Evolutionary conservation across 768 basidiomycete species (phyloP), one percentile per base, ranked within the genome.

Genomic region (Phylloporus sp.): DNA sequence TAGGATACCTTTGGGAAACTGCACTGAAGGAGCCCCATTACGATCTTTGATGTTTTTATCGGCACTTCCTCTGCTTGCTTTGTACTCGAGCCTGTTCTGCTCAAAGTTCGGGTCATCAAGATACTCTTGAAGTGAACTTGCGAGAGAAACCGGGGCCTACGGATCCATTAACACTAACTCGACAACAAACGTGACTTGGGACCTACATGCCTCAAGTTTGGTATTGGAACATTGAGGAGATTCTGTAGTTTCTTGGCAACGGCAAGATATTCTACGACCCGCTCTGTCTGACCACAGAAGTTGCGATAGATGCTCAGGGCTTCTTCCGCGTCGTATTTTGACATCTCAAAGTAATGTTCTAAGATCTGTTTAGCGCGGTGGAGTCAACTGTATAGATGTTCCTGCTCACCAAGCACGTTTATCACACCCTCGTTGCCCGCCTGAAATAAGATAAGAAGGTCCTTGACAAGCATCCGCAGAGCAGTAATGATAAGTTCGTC

Each of bases 291-390:
- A 45, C 80, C 84, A 72, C 95, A 97, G 70, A 99, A 99, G 54
- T 87, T 82, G 49, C 92, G 89, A 74, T 99, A 99, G 54, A 98
- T 85, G 16, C 72, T 69, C 23, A 98, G 80, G 2, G 95, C 90
- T 28, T 88, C 84, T 32, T 80, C 73, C 0, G 95, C 97, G 64
- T 98, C 95, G n/a, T 85, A 70, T 56, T 89, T 88, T 0, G 93
- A 91, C 97, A 98, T 98, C 67, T 97, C 95, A 62, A 98, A 97
- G 70, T 97, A 99, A 71, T 95, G 88, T 64, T 97, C 97, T 85
- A 54, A 23, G 27, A 23, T 10, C 23, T 13, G 24, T 49, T 69
- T n/a, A 65, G 57, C 26, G 60, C 28, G 22, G 47, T 28, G n/a
- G 15, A 40, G 29, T 15, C 24, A 13, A 28, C 15, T 18, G 3